Conservation (phyloP, 805 yeast genomes). For the Kuraishia floccosa region DNA sequence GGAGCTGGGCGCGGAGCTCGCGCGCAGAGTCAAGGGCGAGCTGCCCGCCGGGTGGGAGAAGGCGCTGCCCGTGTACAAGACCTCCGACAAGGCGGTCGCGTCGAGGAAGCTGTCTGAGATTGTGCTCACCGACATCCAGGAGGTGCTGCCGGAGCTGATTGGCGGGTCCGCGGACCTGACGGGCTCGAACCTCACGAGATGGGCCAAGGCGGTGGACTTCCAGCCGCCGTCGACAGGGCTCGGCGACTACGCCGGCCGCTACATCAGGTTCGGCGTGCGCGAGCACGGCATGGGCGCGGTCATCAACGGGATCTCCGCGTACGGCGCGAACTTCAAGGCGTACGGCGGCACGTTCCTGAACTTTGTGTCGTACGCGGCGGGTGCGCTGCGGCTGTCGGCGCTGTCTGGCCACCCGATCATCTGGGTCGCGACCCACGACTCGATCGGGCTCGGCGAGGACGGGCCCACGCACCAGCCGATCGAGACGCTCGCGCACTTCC, state of each 20-base stretch:
- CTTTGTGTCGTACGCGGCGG: slow-evolving; percentile 76
- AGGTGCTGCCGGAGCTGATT: slow-evolving; percentile 71
- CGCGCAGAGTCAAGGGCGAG: slow-evolving; percentile 66
- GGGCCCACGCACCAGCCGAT: slow-evolving; percentile 94
- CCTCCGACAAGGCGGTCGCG: slow-evolving; percentile 76
- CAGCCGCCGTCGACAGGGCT: slow-evolving; percentile 73
- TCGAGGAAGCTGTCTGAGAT: slow-evolving; percentile 90
- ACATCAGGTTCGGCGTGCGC: slow-evolving; percentile 96
- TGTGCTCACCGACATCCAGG: slow-evolving; percentile 52
- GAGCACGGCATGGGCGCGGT: slow-evolving; percentile 99
- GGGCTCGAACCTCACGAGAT: slow-evolving; percentile 91
- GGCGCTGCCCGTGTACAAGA: slow-evolving; percentile 66
- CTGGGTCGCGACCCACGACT: slow-evolving; percentile 87
- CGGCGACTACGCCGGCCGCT: slow-evolving; percentile 87
- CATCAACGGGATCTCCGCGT: slow-evolving; percentile 94
- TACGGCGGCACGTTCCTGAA: slow-evolving; percentile 98
- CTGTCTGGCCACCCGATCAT: slow-evolving; percentile 73
- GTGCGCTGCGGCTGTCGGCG: slow-evolving; percentile 81
- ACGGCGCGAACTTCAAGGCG: slow-evolving; percentile 73
- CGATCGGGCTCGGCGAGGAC: slow-evolving; percentile 87
- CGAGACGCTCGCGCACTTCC: slow-evolving; percentile 77
- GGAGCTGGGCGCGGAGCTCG: slow-evolving; percentile 63
- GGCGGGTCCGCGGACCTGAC: slow-evolving; percentile 99
- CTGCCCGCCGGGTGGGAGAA: slow-evolving; percentile 79
- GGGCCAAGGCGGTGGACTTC: slow-evolving; percentile 78